Percentiles rank a stretch among this genome's conserved stretches.
Evolutionary conservation across 78 protist species (phyloP).

Genomic region (Bodo saltans): DNA sequence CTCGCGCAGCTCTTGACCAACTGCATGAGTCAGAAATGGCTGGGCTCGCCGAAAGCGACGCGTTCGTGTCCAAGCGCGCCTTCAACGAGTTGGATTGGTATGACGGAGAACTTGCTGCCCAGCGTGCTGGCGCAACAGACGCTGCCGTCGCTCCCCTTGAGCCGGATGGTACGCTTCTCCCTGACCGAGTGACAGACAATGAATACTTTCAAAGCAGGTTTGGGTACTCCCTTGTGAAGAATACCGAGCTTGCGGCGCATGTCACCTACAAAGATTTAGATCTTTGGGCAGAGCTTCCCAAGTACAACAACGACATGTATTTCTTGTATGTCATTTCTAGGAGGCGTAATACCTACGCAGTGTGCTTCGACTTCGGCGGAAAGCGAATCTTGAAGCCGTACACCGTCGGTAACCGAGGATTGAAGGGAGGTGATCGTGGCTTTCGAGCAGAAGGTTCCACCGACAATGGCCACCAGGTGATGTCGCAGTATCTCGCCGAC

Average conservation of each 20-base stretch:
- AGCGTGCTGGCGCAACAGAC: not conserved
- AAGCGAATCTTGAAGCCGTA: not conserved
- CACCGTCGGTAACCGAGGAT: not conserved
- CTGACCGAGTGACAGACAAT: not conserved
- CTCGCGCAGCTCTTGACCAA: not conserved
- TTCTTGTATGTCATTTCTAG: not conserved
- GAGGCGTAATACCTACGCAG: not conserved
- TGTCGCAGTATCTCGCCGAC: not conserved
- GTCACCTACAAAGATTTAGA: not conserved
- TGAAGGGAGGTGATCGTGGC: not conserved
- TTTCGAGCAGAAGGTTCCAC: not conserved
- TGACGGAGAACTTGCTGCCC: not conserved
- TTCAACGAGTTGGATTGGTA: not conserved
- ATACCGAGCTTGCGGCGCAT: not conserved
- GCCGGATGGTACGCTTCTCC: not conserved
- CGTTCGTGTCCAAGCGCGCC: not conserved
- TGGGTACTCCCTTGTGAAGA: not conserved
- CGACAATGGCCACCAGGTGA: not conserved
- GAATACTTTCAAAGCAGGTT: not conserved
- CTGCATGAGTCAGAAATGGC: not conserved
- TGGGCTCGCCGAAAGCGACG: not conserved
- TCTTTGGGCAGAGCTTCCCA: not conserved
- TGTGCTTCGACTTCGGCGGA: not conserved
- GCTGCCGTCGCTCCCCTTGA: too few species aligned
- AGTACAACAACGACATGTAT: not conserved